Base-by-base conservation (phyloP, 306 rosid genomes). In the Alnus rubra region DNA sequence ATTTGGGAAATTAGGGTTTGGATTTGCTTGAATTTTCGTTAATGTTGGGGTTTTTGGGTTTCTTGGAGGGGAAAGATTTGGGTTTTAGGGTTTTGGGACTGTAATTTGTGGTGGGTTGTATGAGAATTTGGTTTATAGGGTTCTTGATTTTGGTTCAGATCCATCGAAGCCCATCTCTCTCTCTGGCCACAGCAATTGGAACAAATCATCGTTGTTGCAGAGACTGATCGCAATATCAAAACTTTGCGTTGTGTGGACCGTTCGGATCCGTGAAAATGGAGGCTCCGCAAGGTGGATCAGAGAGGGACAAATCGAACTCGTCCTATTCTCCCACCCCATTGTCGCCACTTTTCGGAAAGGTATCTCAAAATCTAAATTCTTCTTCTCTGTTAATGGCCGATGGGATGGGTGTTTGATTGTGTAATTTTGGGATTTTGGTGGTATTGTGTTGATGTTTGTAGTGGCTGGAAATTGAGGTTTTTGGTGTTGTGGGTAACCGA, bases 261-360 rank as follows among this genome's bases (percentile, higher is more conserved):
- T 78, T 74, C 53, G 72, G 71, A 47, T 69, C 56, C 47, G 69
- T 7, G 18, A 10, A 12, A 54, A 92, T 92, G 98, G 98, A 92
- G 80, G 75, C 85, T 74, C 89, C 93, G 62, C 87, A 78, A 77
- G 79, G 75, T 77, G 98, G 95, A 89, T 84, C 93, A 83, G 95
- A 89, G 58, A 81, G 97, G 53, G 97, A 92, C 82, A 94, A 89
- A 86, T 59, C 92, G 49, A 84, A 63, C 79, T 74, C 92, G 6
- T 72, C 96, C 8, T 71, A 90, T 84, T 92, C 97, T 85, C 94
- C 98, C 68, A 83, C 89, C 80, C 97, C 60, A 89, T 88, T 67
- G 90, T 94, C 81, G 83, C 91, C 81, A 83, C 78, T 74, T 88
- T 87, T 93, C 92, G 98, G 98, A 89, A 92, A 89, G 98, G 98